Base-by-base conservation (phyloP, 768 basidiomycete genomes). In the Lentinula sp. region DNA sequence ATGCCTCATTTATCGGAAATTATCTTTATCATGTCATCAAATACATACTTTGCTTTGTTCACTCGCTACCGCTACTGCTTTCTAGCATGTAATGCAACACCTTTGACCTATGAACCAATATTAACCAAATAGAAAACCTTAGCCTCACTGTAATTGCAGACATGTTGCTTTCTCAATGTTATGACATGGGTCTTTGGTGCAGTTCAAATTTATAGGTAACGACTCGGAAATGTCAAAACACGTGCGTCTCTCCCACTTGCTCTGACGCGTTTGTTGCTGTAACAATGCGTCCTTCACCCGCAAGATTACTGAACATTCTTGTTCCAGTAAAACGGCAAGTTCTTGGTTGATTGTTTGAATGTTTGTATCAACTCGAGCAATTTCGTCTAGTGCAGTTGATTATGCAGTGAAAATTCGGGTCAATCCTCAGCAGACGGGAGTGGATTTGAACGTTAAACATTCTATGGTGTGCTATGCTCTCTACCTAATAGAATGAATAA, bases 401-500 rank as follows among this genome's bases (percentile, higher is more conserved):
- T 99, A 92, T 85, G 90, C 94, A 3, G 94, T 96, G 75, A 98
- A 98, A 81, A 97, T 99, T 76, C 91, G 96, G 56, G 93, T 99
- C 54, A 96, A 96, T 71, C 84, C 94, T 5, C 87, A 90, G 65
- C 93, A 97, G 70, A 97, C 94, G 39, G 97, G 95, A 13, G 86
- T 99, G 45, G 96, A 99, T 79, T 88, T 91, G 60, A 94, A 89
- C 73, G 96, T 97, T 67, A 99, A 99, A 81, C 97, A 99, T 76
- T 95, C 94, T 1, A 98, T 99, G 95, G 96, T 95, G 65, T 66
- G 87, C 67, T 43, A 7, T 16, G 7, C 11, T 40, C 35, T 43
- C 39, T 35, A 39, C 21, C 21, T 63, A 37, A 18, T 8, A 62
- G 35, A 28, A 45, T 62, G 35, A 28, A 45, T 62, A 15, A n/a